phyloP scores from a whole-genome alignment of 139 green algal genomes.

The Microglena sp. region DNA sequence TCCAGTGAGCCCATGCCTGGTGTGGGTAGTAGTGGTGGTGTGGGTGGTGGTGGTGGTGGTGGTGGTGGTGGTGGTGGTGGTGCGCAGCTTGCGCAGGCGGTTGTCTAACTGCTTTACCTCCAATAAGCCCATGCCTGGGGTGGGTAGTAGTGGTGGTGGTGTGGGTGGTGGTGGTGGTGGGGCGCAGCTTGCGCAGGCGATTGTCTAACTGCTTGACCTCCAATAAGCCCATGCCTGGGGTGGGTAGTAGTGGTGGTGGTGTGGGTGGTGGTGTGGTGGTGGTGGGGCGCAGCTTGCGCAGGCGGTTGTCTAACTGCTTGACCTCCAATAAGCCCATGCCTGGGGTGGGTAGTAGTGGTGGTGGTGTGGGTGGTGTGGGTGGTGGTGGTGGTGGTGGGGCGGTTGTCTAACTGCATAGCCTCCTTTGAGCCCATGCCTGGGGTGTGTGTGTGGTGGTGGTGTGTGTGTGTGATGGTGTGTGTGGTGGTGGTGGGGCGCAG shows the following conservation, averaged over 20 bases:
- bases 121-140: neutral
- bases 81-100: conserved; percentile 68
- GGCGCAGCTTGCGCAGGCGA: conserved; percentile 65
- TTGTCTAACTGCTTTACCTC: conserved; percentile 50
- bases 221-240: neutral
- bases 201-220: conserved; percentile 50
- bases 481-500: too few relatives aligned
- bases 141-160: too few relatives aligned
- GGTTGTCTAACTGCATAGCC: conserved; percentile 50
- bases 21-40: too few relatives aligned
- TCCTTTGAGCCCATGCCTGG: conserved; percentile 7
- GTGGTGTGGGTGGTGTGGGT: too few relatives aligned
- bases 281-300: conserved; percentile 70
- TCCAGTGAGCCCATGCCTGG: conserved; percentile 8
- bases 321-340: conserved; percentile 18
- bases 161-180: too few relatives aligned
- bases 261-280: too few relatives aligned
- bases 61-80: too few relatives aligned
- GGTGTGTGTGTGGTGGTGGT: too few relatives aligned
- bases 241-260: too few relatives aligned
- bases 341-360: too few relatives aligned
- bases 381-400: conserved; percentile 63
- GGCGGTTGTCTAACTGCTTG: conserved; percentile 49
- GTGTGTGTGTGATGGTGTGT: too few relatives aligned
- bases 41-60: too few relatives aligned